Conservation (phyloP, 202 grass and related monocot genomes). For the Setaria italica region DNA sequence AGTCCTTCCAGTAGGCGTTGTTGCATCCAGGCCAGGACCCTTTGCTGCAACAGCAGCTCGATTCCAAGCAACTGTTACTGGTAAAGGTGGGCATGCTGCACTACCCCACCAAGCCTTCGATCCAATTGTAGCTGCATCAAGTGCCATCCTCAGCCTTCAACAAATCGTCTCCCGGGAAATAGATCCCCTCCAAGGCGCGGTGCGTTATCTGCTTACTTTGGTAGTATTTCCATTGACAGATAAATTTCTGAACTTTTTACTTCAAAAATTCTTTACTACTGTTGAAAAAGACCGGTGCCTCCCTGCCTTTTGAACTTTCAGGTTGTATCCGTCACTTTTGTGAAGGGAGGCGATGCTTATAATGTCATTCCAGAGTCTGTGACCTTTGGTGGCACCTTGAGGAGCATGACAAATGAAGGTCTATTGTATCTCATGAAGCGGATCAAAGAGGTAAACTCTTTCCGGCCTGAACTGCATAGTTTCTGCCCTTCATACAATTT, state of each 20-base stretch:
- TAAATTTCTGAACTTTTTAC: background rate
- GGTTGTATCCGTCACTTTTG: slow-evolving; percentile 68
- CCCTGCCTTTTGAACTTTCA: slow-evolving; percentile 7
- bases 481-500: background rate
- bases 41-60: slow-evolving; percentile 54
- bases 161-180: slow-evolving; percentile 65
- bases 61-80: slow-evolving; percentile 53
- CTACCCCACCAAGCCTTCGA: slow-evolving; percentile 55
- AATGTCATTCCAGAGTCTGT: slow-evolving; percentile 66
- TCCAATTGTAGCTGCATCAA: slow-evolving; percentile 56
- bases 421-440: slow-evolving; percentile 57
- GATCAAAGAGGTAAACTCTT: slow-evolving; percentile 57
- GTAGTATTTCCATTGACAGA: background rate
- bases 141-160: slow-evolving; percentile 55
- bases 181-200: slow-evolving; percentile 41
- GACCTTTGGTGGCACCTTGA: slow-evolving; percentile 64
- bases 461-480: background rate
- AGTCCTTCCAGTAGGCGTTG: slow-evolving; percentile 43
- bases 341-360: slow-evolving; percentile 58
- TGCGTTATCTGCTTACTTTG: slow-evolving; percentile 14
- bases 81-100: slow-evolving; percentile 68
- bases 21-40: slow-evolving; percentile 57
- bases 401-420: slow-evolving; percentile 69
- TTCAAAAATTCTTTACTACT: background rate
- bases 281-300: background rate